Percentiles rank a stretch among this genome's conserved stretches.
Conservation (phyloP, 208 protist genomes). For the Leishmania tarentolae region DNA sequence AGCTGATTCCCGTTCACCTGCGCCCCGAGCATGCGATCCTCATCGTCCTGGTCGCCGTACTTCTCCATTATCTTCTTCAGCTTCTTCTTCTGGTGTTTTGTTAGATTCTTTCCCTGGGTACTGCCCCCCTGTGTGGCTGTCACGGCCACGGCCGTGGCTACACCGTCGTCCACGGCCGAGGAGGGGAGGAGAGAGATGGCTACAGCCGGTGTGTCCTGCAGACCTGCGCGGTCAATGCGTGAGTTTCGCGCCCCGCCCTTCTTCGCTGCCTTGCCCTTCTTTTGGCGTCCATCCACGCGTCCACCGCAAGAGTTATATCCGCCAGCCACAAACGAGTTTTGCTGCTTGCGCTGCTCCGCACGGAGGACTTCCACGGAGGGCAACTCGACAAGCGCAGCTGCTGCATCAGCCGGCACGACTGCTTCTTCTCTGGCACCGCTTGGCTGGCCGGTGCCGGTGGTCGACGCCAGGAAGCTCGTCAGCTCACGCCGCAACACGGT, state of each 20-base stretch:
- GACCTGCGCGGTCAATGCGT: constrained; percentile 17
- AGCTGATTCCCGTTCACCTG: constrained; percentile 73
- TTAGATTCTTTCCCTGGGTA: constrained; percentile 31
- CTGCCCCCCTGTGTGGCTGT: constrained; percentile 2
- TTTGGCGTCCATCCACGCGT: background rate
- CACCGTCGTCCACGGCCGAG: background rate
- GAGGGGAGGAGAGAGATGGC: background rate
- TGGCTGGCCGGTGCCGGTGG: background rate
- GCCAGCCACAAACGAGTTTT: constrained; percentile 1
- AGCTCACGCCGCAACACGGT: constrained; percentile 17
- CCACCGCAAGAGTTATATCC: background rate
- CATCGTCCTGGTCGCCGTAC: constrained; percentile 85
- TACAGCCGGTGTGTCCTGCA: background rate
- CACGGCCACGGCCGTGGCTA: background rate
- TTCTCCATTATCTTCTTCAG: constrained; percentile 77
- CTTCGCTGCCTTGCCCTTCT: background rate
- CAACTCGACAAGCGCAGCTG: constrained; percentile 21
- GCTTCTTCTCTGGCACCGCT: background rate
- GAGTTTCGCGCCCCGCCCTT: constrained; percentile 19
- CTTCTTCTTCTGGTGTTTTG: constrained; percentile 68
- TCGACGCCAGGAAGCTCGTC: constrained; percentile 10
- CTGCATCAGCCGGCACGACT: constrained; percentile 25
- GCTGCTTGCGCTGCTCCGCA: constrained; percentile 20
- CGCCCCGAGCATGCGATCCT: constrained; percentile 56
- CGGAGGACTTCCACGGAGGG: constrained; percentile 35